Base-by-base conservation (phyloP, 768 basidiomycete species). In the Tricholoma sp. region DNA sequence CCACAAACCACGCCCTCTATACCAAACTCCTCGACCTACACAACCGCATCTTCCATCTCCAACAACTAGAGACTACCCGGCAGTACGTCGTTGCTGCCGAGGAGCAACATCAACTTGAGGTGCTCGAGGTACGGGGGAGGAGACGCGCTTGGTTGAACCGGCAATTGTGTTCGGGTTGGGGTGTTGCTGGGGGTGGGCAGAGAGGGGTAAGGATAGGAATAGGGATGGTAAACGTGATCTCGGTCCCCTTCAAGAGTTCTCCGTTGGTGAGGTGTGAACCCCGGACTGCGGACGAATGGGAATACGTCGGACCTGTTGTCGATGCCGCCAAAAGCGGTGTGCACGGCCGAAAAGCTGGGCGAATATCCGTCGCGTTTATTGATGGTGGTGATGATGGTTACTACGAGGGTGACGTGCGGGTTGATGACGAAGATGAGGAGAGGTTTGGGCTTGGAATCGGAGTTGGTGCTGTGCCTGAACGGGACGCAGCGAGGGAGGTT, bases 81-180 rank as follows among this genome's bases (percentile, higher is more conserved):
- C 68, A 74, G 31, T 70, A 67, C 46, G 73, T 72, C 51, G 70
- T 68, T 47, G 73, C 69, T 50, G 74, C 69, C 57, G 79, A 74
- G 62, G 66, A 73, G 32, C 67, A 67, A 37, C 74, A 72, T 21
- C 77, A 74, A 35, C 73, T 75, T 24, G 68, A 71, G 14, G 68
- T 82, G 5, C 72, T 89, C 21, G 85, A 86, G 66, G 74, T 81
- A 39, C 79, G 79, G 59, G 80, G 82, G 32, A 76, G 81, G 37
- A 76, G 88, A 29, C 76, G 86, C 9, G 88, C 88, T 6, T 90
- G 88, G 88, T 75, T 82, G 54, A 82, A 81, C 59, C 73, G 78
- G 34, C 75, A 77, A 18, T 74, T 80, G 45, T 60, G 61, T 14
- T 59, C 63, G 6, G 60, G 62, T 14, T 59, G 64, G 6, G 59